Evolutionary conservation across 1,139 yeast genomes (phyloP).

Genomic region (Debaryomycetaceae sp.): DNA sequence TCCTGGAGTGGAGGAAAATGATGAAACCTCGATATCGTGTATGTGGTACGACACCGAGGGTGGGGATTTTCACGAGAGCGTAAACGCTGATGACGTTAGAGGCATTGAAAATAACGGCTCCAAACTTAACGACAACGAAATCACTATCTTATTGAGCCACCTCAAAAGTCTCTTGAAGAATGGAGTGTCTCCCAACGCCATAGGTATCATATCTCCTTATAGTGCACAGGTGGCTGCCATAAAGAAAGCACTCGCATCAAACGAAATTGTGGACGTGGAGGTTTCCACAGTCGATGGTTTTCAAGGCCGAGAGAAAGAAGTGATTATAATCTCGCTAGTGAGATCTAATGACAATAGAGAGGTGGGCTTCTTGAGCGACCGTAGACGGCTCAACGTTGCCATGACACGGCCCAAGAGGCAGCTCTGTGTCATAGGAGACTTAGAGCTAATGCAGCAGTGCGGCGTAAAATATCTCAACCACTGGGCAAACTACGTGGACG

Average conservation of each 20-base stretch:
- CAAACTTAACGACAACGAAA: constrained; percentile 74
- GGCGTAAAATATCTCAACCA: constrained; percentile 46
- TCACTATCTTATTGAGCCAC: constrained; percentile 56
- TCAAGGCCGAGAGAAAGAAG: constrained; percentile 71
- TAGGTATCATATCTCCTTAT: constrained; percentile 88
- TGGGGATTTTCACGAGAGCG: constrained; percentile 70
- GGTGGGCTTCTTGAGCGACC: constrained; percentile 75
- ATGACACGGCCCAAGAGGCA: constrained; percentile 89
- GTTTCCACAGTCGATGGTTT: constrained; percentile 47
- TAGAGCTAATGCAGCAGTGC: constrained; percentile 53
- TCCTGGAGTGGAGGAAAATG: constrained; percentile 40
- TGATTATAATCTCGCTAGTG: constrained; percentile 55
- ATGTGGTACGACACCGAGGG: constrained; percentile 94
- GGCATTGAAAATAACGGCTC: constrained; percentile 33
- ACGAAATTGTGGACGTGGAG: constrained; percentile 23
- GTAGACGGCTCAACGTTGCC: constrained; percentile 62
- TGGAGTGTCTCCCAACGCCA: constrained; percentile 49
- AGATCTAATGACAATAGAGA: constrained; percentile 49
- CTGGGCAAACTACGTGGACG: constrained; percentile 76
- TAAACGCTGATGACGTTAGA: constrained; percentile 36
- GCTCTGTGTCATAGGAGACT: constrained; percentile 80
- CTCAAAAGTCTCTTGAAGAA: constrained; percentile 42
- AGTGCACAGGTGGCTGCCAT: constrained; percentile 76
- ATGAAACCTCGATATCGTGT: constrained; percentile 29
- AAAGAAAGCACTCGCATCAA: constrained; percentile 39